Conservation (phyloP, 2,329 filamentous ascomycete genomes). For the Raffaelea arxii region DNA sequence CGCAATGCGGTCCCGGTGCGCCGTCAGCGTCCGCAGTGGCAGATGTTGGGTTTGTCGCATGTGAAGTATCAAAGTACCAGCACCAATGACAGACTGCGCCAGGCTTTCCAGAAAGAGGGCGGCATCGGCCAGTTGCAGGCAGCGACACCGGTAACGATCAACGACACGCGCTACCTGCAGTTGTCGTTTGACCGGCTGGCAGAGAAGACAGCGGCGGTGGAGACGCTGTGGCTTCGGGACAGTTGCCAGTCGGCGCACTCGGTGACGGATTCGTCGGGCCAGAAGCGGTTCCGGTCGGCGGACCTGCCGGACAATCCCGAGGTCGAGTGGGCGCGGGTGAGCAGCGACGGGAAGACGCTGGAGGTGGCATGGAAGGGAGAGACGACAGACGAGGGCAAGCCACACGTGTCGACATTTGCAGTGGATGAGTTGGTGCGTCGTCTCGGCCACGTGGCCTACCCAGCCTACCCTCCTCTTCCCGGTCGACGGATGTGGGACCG, state of each 20-base stretch:
- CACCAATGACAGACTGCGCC: too few species aligned
- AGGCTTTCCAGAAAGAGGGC: too few species aligned
- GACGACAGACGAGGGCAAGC: neutral
- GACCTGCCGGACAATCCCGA: conserved; percentile 43
- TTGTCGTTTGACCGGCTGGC: neutral
- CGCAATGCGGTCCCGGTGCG: too few species aligned
- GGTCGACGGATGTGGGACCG: conserved; percentile 31
- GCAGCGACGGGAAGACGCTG: conserved; percentile 3
- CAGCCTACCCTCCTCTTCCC: conserved; percentile 25
- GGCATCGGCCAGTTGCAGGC: too few species aligned
- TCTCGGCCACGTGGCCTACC: conserved; percentile 27
- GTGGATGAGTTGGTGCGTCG: conserved; percentile 7
- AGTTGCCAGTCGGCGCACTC: conserved; percentile 47
- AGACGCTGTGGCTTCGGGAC: conserved; percentile 38
- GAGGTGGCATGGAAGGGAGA: conserved; percentile 4
- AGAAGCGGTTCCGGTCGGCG: conserved; percentile 54
- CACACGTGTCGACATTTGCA: conserved; percentile 9
- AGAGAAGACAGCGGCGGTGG: neutral
- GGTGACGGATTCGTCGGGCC: conserved; percentile 47
- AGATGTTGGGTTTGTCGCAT: too few species aligned
- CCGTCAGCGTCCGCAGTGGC: too few species aligned
- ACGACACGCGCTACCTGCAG: neutral
- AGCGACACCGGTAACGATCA: neutral
- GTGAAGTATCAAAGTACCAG: too few species aligned
- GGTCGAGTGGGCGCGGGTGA: neutral